Conservation (phyloP, 192 early-diverging fungal species). For the Coemansia sp. region DNA sequence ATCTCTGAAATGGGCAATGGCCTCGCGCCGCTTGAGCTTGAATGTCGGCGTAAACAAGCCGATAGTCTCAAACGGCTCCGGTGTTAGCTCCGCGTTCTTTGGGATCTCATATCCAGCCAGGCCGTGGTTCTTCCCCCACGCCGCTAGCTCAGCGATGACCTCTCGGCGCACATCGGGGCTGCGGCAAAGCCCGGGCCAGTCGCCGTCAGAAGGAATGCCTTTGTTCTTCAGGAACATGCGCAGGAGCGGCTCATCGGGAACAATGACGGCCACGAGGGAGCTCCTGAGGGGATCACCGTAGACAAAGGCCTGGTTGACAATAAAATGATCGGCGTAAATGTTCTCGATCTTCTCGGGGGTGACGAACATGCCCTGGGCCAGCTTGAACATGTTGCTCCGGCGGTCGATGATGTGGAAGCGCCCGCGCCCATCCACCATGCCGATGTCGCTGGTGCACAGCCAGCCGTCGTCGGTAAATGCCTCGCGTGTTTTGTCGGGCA, state of each 20-base stretch:
- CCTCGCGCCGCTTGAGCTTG: slow-evolving; percentile 58
- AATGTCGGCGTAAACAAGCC: slow-evolving; percentile 78
- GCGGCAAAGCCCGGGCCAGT: slow-evolving; percentile 39
- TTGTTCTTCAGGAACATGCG: slow-evolving; percentile 36
- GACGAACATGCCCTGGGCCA: slow-evolving; percentile 76
- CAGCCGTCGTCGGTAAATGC: slow-evolving; percentile 83
- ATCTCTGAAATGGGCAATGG: slow-evolving; percentile 43
- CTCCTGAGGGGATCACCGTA: slow-evolving; percentile 79
- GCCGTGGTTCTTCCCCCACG: slow-evolving; percentile 58
- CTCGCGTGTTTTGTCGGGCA: slow-evolving; percentile 73
- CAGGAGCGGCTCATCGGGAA: slow-evolving; percentile 64
- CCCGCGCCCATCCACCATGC: slow-evolving; percentile 65
- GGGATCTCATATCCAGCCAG: slow-evolving; percentile 72
- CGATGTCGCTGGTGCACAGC: slow-evolving; percentile 86
- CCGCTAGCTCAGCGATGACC: slow-evolving; percentile 56
- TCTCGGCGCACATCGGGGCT: slow-evolving; percentile 53
- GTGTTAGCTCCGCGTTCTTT: slow-evolving; percentile 63
- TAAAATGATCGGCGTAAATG: slow-evolving; percentile 55
- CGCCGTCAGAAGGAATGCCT: slow-evolving; percentile 2
- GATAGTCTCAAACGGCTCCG: slow-evolving; percentile 71
- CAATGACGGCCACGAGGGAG: slow-evolving; percentile 72
- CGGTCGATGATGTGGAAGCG: slow-evolving; percentile 79
- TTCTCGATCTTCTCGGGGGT: slow-evolving; percentile 87
- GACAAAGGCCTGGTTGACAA: slow-evolving; percentile 73
- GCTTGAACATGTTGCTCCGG: slow-evolving; percentile 84